Evolutionary conservation across 2,329 filamentous ascomycete species (phyloP).

Genomic region (Ophiostoma perfectum): DNA sequence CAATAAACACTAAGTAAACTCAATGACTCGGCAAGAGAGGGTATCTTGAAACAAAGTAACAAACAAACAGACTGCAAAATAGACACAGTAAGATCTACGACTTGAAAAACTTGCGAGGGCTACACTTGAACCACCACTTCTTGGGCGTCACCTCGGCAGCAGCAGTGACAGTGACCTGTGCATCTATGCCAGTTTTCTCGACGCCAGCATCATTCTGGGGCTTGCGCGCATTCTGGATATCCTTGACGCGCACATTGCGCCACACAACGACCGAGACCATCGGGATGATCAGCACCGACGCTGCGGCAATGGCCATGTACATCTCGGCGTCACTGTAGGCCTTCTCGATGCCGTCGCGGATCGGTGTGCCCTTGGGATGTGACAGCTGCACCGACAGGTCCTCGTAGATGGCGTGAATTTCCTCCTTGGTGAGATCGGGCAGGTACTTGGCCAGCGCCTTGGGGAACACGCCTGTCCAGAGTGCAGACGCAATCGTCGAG

Average conservation of each 20-base stretch:
- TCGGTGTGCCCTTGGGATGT: constrained; percentile 45
- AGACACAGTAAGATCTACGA: no score
- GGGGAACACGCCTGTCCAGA: constrained; percentile 56
- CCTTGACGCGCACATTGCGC: constrained; percentile 17
- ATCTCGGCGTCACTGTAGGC: constrained; percentile 51
- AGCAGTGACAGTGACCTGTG: neutral
- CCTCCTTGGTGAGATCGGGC: constrained; percentile 37
- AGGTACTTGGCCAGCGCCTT: constrained; percentile 45
- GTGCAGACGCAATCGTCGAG: constrained; percentile 52
- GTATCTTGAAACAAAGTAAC: no score
- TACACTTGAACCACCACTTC: no score
- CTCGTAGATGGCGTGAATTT: constrained; percentile 47
- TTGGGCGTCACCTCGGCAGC: neutral
- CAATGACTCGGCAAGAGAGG: no score
- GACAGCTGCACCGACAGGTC: constrained; percentile 46
- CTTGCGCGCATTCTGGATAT: neutral
- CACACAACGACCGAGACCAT: constrained; percentile 2
- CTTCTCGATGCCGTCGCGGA: constrained; percentile 48
- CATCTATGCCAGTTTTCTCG: neutral
- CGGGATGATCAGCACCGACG: constrained; percentile 19
- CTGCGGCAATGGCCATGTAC: constrained; percentile 44
- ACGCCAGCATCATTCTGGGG: neutral
- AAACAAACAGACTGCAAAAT: no score
- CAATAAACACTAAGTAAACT: no score
- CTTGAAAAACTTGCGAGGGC: no score